Percentiles rank a stretch among this genome's conserved stretches.
Conservation (phyloP, 2,329 filamentous ascomycete genomes). For the Furcasterigmium sp. region DNA sequence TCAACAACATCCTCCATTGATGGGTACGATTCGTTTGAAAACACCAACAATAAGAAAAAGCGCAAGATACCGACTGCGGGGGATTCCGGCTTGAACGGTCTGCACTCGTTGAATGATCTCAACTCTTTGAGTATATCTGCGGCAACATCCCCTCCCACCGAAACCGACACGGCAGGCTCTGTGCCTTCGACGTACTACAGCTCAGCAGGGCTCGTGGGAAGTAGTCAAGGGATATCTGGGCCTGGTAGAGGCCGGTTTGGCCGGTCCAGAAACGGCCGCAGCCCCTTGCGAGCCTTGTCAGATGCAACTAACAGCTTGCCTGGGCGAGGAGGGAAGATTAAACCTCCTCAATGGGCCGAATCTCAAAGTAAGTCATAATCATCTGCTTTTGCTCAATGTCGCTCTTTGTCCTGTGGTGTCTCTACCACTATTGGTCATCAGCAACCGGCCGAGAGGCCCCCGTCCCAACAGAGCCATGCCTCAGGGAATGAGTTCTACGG, state of each 20-base stretch:
- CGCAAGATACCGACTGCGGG: slow-evolving; percentile 92
- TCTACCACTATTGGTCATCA: too few species aligned
- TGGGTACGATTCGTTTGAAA: slow-evolving; percentile 95
- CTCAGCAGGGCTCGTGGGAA: slow-evolving; percentile 46
- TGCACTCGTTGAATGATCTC: slow-evolving; percentile 29
- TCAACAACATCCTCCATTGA: slow-evolving; percentile 71
- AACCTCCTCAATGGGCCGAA: slow-evolving; percentile 37
- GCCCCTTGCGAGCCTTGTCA: slow-evolving; percentile 53
- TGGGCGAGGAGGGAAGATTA: slow-evolving; percentile 39
- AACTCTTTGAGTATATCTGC: slow-evolving; percentile 20
- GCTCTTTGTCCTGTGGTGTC: neutral
- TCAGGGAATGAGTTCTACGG: too few species aligned
- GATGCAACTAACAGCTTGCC: slow-evolving; percentile 55
- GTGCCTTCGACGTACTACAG: slow-evolving; percentile 30
- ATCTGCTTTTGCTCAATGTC: neutral
- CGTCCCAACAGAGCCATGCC: too few species aligned
- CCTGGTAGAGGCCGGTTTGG: slow-evolving; percentile 80
- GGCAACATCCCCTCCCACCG: slow-evolving; percentile 25
- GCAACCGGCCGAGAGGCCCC: too few species aligned
- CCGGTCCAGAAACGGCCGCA: slow-evolving; percentile 57
- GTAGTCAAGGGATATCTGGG: slow-evolving; percentile 60
- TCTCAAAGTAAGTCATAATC: slow-evolving; percentile 36
- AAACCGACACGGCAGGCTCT: slow-evolving; percentile 22
- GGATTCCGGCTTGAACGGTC: slow-evolving; percentile 43
- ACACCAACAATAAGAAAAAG: slow-evolving; percentile 99